Percentiles rank a stretch among this genome's conserved stretches.
phyloP scores from a whole-genome alignment of 2,329 filamentous ascomycete genomes.

The Chrysoporthe austroafricana region DNA sequence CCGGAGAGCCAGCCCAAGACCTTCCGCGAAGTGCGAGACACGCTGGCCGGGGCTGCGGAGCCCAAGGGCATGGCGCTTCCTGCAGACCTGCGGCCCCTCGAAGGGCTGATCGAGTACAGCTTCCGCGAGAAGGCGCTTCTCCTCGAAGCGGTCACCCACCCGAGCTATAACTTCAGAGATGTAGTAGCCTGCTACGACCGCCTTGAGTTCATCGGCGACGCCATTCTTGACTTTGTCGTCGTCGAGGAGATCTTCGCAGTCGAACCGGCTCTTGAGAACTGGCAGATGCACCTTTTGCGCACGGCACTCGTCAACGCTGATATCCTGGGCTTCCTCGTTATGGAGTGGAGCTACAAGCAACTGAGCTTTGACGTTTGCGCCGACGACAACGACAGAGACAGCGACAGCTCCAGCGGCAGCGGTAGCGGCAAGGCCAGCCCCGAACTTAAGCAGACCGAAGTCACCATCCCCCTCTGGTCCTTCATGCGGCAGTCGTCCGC shows the following conservation, averaged over 20 bases:
- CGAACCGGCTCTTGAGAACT: conserved; percentile 46
- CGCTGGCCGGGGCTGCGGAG: conserved; percentile 48
- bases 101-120: conserved; percentile 69
- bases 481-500: conserved; percentile 66
- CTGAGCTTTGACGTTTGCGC: conserved; percentile 31
- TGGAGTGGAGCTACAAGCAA: conserved; percentile 55
- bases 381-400: not conserved
- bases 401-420: conserved; percentile 7
- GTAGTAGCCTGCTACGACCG: conserved; percentile 64
- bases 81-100: conserved; percentile 53
- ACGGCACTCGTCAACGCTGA: conserved; percentile 79
- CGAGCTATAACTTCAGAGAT: conserved; percentile 56
- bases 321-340: conserved; percentile 76
- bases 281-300: conserved; percentile 76
- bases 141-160: conserved; percentile 80
- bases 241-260: conserved; percentile 61
- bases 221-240: conserved; percentile 79
- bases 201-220: conserved; percentile 86
- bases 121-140: conserved; percentile 73
- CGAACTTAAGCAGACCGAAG: conserved; percentile 29
- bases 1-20: conserved; percentile 32
- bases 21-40: conserved; percentile 34
- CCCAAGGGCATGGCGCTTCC: conserved; percentile 42
- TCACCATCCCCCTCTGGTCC: conserved; percentile 59
- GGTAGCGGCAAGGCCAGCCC: conserved; percentile 32